Evolutionary conservation across 148 eudicot species (phyloP), one percentile per base, ranked within the genome.

Genomic region (Chenopodium berlandieri): DNA sequence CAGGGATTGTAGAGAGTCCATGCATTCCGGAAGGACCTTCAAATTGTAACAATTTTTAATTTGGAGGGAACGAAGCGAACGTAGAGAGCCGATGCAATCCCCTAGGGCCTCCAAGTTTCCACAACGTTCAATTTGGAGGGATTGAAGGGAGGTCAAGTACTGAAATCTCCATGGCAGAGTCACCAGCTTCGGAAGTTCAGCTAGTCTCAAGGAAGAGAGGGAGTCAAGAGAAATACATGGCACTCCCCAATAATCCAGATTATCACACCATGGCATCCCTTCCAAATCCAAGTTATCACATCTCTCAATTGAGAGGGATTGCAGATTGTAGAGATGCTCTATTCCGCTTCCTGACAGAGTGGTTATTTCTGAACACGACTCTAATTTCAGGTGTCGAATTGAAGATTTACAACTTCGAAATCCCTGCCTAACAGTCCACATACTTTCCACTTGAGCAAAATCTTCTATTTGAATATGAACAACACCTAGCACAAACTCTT

Each of bases 201-300:
- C 0, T 54, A 79, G n/a, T 4, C 0, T n/a, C 82, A 79, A 79
- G 52, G 34, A 70, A 71, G 52, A 56, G 67, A 79, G 82, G 67
- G n/a, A 9, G 7, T 71, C 4, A 22, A 79, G 82, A 22, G 31
- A 34, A 52, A 20, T 79, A 67, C 68, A 71, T 48, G 7, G 58
- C 17, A 17, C 13, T 16, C 56, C 27, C 8, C 56, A 14, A 52
- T 14, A 10, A 52, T 54, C 81, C 74, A 17, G 44, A 40, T 40
- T 40, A 40, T 40, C 44, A 40, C 44, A 40, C 44, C 44, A 40
- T 40, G 44, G 44, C 44, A 40, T 67, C 16, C 70, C 66, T 70
- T 70, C 34, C 40, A 47, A 2, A 13, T 30, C 63, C 32, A 78
- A 8, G 31, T 47, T 16, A 1, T 14, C 3, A 12, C 73, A 66